These are phyloP conservation scores for Diaporthe sp. DNA, from an alignment of 2,329 filamentous ascomycete genomes.

Conservation along the genomic window DNA sequence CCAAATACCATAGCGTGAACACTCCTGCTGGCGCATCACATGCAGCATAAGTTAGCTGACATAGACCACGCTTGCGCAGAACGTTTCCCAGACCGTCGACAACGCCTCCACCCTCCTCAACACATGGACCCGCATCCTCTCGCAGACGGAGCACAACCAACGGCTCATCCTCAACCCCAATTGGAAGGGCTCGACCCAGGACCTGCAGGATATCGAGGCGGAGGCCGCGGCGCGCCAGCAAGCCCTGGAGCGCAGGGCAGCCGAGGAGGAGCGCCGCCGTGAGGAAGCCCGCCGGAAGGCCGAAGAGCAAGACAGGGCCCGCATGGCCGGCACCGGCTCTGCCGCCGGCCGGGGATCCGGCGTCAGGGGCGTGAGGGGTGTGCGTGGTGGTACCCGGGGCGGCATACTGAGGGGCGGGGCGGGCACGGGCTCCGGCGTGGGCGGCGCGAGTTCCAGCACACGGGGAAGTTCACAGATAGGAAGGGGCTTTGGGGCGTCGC, in stretches of 20 bases:
- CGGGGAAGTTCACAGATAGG: constrained; percentile 60
- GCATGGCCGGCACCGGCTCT: constrained; percentile 50
- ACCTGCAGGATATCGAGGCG: constrained; percentile 87
- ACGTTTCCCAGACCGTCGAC: constrained; percentile 85
- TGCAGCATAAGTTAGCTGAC: constrained; percentile 8
- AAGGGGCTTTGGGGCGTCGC: constrained; percentile 56
- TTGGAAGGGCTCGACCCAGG: constrained; percentile 91
- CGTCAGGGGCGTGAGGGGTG: constrained; percentile 38
- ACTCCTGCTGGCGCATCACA: neutral
- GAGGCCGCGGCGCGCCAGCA: constrained; percentile 82
- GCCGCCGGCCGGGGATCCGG: constrained; percentile 37
- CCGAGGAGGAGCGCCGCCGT: constrained; percentile 83
- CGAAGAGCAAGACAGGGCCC: constrained; percentile 71
- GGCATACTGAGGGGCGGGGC: constrained; percentile 35
- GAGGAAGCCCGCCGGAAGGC: constrained; percentile 77
- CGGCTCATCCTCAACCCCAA: constrained; percentile 87
- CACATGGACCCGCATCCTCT: constrained; percentile 95
- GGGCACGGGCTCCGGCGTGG: constrained; percentile 34
- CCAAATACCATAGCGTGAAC: neutral
- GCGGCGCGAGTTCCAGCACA: constrained; percentile 48
- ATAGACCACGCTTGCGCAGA: constrained; percentile 62
- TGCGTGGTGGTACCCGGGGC: constrained; percentile 38
- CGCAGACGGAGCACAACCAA: constrained; percentile 98
- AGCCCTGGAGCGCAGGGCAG: constrained; percentile 81
- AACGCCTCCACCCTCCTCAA: constrained; percentile 92